phyloP scores from a whole-genome alignment of 495 filamentous ascomycete species.

The Melanomma pulvis-pyrius region DNA sequence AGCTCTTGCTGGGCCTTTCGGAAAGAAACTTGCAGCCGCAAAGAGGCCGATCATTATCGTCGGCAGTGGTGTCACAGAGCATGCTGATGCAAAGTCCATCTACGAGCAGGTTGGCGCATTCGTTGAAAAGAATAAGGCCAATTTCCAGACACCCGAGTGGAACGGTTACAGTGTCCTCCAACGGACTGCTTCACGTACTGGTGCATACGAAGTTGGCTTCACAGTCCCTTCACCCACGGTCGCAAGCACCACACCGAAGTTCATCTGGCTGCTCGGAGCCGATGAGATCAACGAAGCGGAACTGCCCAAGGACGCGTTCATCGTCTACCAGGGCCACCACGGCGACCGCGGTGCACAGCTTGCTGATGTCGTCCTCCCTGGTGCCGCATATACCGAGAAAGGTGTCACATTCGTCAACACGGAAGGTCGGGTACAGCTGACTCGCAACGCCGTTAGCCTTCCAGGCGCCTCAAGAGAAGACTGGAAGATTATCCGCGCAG shows the following conservation, averaged over 20 bases:
- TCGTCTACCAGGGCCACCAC: constrained; percentile 97
- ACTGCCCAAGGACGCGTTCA: constrained; percentile 90
- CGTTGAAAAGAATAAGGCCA: constrained; percentile 85
- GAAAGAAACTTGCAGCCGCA: constrained; percentile 85
- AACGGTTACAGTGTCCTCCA: constrained; percentile 97
- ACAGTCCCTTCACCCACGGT: constrained; percentile 76
- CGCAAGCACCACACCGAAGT: constrained; percentile 82
- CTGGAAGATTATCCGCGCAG: constrained; percentile 97
- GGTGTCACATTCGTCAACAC: constrained; percentile 97
- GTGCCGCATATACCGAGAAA: constrained; percentile 96
- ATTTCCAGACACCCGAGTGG: constrained; percentile 89
- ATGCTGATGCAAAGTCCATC: constrained; percentile 85
- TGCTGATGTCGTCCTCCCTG: constrained; percentile 91
- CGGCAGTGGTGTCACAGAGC: constrained; percentile 85
- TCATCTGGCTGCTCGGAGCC: constrained; percentile 94
- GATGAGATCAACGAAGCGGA: constrained; percentile 81
- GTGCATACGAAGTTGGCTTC: constrained; percentile 95
- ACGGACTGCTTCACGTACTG: constrained; percentile 84
- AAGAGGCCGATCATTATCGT: constrained; percentile 95
- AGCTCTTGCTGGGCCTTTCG: constrained; percentile 81
- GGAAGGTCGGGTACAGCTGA: constrained; percentile 92
- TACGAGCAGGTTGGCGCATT: constrained; percentile 87
- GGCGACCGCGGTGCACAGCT: constrained; percentile 90
- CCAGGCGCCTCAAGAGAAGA: constrained; percentile 90
- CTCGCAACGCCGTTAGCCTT: constrained; percentile 79